Percentiles rank a stretch among this genome's conserved stretches.
These are phyloP conservation scores for Cercospora zeina DNA, from an alignment of 2,329 filamentous ascomycete species.

Conservation along the genomic window DNA sequence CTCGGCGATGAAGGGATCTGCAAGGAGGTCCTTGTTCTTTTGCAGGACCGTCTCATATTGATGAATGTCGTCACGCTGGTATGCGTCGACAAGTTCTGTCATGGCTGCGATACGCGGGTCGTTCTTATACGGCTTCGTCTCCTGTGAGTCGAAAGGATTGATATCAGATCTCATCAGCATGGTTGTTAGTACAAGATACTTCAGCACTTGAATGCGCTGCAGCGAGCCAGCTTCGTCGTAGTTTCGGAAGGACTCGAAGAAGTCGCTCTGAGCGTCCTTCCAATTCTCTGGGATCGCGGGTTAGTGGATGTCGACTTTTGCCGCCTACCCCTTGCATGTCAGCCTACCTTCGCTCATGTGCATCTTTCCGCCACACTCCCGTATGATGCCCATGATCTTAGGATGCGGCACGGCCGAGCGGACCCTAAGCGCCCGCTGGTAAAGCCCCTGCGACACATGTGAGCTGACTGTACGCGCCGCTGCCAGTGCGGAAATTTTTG, in stretches of 20 bases:
- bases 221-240: conserved; percentile 97
- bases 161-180: conserved; percentile 99
- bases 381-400: conserved; percentile 98
- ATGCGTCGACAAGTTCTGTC: conserved; percentile 95
- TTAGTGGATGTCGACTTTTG: conserved; percentile 30
- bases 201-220: conserved; percentile 94
- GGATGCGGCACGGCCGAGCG: conserved; percentile 97
- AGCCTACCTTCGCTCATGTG: conserved; percentile 83
- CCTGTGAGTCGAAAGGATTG: conserved; percentile 97
- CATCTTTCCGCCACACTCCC: conserved; percentile 99
- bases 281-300: conserved; percentile 70
- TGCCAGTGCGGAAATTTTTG: conserved; percentile 17
- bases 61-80: conserved; percentile 92
- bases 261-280: conserved; percentile 95
- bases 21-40: conserved; percentile 82
- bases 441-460: conserved; percentile 60
- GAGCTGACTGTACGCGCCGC: conserved; percentile 20
- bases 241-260: conserved; percentile 98
- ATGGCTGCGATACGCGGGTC: conserved; percentile 94
- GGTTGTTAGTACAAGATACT: conserved; percentile 92
- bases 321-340: conserved; percentile 31
- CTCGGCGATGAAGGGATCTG: conserved; percentile 94
- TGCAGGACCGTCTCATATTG: conserved; percentile 85
- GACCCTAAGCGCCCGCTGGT: conserved; percentile 86
- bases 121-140: conserved; percentile 97